These are phyloP conservation scores for Malus hybrid DNA, from an alignment of 331 rosid species.

Conservation along the genomic window DNA sequence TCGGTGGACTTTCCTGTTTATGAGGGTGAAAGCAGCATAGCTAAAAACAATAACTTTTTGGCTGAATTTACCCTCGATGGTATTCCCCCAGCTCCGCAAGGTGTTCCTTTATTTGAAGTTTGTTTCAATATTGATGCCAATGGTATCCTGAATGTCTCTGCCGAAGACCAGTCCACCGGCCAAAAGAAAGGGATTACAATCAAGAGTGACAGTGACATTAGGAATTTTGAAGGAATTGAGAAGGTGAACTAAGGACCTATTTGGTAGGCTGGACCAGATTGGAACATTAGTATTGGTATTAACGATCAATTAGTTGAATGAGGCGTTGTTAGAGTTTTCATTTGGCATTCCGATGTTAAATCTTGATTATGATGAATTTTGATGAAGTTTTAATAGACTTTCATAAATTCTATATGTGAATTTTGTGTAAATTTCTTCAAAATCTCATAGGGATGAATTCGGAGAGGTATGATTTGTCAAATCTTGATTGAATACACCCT, in stretches of 20 bases:
- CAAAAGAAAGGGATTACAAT: neutral
- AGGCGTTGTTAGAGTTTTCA: too few species aligned
- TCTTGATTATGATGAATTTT: too few species aligned
- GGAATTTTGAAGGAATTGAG: slow-evolving; percentile 34
- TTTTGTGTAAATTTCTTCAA: too few species aligned
- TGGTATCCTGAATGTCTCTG: neutral
- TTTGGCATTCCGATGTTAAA: too few species aligned
- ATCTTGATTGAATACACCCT: too few species aligned
- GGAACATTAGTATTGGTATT: neutral
- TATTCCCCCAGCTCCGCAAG: neutral
- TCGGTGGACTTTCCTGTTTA: accelerated
- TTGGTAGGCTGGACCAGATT: neutral
- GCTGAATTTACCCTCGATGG: neutral
- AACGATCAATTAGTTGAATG: neutral
- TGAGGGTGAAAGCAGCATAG: neutral
- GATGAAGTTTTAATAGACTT: too few species aligned
- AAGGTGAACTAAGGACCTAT: neutral
- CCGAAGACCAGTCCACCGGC: neutral
- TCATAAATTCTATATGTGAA: too few species aligned
- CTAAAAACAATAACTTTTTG: neutral
- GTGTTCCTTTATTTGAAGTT: neutral
- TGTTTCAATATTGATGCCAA: neutral
- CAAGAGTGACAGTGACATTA: neutral
- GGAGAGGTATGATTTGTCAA: too few species aligned
- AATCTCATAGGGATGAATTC: too few species aligned